phyloP scores from a whole-genome alignment of 345 rosid species.

The Anacardium occidentale region DNA sequence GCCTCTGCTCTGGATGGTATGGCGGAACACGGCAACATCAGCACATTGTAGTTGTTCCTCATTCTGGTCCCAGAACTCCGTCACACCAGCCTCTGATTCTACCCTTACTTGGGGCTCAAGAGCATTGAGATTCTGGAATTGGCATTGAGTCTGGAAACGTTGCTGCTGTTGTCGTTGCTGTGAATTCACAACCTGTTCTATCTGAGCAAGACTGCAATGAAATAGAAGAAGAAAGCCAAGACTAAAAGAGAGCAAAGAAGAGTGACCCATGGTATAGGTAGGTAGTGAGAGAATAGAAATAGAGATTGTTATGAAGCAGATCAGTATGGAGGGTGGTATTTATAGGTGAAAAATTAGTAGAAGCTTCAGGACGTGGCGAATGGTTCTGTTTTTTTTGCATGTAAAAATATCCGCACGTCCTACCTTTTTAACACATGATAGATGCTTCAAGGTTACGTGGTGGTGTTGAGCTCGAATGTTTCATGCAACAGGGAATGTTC shows the following conservation, averaged over 20 bases:
- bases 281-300: too few relatives aligned
- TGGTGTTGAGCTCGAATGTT: neutral
- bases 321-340: neutral
- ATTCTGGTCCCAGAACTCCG: constrained; percentile 45
- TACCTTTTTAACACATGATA: neutral
- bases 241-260: constrained; percentile 1
- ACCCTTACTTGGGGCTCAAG: constrained; percentile 32
- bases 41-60: constrained; percentile 43
- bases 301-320: neutral
- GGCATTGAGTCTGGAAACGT: constrained; percentile 30
- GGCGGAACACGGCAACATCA: constrained; percentile 41
- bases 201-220: too few relatives aligned
- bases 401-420: neutral
- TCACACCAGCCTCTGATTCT: constrained; percentile 39
- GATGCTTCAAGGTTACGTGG: neutral
- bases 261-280: neutral
- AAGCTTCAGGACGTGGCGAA: constrained; percentile 3
- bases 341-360: neutral
- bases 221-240: too few relatives aligned
- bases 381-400: constrained; percentile 10
- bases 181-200: too few relatives aligned
- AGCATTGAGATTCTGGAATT: constrained; percentile 29
- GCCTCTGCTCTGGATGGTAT: constrained; percentile 26
- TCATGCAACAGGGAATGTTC: too few relatives aligned
- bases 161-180: constrained; percentile 20